Percentiles rank a stretch among this genome's conserved stretches.
phyloP scores from a whole-genome alignment of 192 early-diverging fungal genomes.

The Umbelopsis ramanniana region DNA sequence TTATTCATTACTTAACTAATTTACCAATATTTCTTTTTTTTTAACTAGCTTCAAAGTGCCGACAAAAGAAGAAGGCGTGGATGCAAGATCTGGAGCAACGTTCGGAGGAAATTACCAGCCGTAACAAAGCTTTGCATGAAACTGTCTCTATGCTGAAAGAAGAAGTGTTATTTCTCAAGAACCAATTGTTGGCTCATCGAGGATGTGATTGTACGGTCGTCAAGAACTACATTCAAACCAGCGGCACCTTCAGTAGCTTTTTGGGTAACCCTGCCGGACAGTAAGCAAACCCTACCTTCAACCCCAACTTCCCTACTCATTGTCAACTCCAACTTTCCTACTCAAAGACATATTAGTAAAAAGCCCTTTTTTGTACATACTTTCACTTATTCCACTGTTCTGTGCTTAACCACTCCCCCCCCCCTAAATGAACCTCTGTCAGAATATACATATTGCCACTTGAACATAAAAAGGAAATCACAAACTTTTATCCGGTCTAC shows the following conservation, averaged over 20 bases:
- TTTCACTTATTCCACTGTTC: too few relatives aligned
- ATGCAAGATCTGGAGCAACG: constrained; percentile 38
- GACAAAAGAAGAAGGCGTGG: constrained; percentile 46
- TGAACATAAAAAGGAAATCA: too few relatives aligned
- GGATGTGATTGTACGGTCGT: constrained; percentile 38
- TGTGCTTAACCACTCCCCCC: too few relatives aligned
- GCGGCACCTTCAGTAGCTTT: constrained; percentile 14
- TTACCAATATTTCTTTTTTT: too few relatives aligned
- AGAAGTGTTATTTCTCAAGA: constrained; percentile 38
- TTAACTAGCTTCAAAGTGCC: constrained; percentile 35
- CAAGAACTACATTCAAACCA: constrained; percentile 18
- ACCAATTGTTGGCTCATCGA: constrained; percentile 37
- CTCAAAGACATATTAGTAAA: too few relatives aligned
- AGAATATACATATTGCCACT: too few relatives aligned
- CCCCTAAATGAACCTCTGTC: too few relatives aligned
- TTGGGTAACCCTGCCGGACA: background rate
- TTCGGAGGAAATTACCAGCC: constrained; percentile 29
- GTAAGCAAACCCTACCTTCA: background rate
- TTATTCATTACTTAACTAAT: too few relatives aligned
- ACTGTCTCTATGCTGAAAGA: constrained; percentile 33
- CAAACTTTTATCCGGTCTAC: too few relatives aligned
- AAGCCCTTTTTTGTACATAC: too few relatives aligned
- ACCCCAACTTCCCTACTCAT: too few relatives aligned
- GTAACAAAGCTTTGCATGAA: constrained; percentile 33
- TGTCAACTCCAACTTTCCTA: too few relatives aligned